Evolutionary conservation across 108 stramenopile species (phyloP).

Genomic region (Cyclotella kingstonii): DNA sequence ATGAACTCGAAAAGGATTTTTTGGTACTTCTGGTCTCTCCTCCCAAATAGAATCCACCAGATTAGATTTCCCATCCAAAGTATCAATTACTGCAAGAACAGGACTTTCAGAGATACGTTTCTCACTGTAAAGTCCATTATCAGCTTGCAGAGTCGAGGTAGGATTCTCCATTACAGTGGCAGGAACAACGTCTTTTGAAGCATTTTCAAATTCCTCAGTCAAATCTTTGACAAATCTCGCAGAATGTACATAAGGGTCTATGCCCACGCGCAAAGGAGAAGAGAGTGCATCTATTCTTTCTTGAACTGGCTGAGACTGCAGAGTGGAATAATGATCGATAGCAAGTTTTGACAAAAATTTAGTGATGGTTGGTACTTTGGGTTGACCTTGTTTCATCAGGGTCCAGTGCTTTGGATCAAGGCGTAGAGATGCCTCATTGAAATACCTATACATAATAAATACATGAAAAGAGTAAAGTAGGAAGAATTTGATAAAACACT

Average conservation of each 20-base stretch:
- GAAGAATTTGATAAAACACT: no score
- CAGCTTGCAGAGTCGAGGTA: no score
- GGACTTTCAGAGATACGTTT: background rate
- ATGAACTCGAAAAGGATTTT: conserved; percentile 84
- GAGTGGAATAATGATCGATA: conserved; percentile 31
- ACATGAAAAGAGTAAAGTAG: no score
- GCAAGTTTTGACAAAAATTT: conserved; percentile 65
- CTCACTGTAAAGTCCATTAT: no score
- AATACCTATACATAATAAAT: conserved; percentile 62
- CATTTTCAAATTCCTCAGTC: conserved; percentile 56
- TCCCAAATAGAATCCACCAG: conserved; percentile 92
- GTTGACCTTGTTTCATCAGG: conserved; percentile 80
- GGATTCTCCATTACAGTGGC: conserved; percentile 14
- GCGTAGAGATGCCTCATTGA: conserved; percentile 85
- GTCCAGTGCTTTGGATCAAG: conserved; percentile 69
- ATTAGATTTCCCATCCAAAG: conserved; percentile 58
- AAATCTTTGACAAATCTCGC: conserved; percentile 79
- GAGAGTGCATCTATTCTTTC: conserved; percentile 13
- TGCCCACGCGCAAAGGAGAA: conserved; percentile 56
- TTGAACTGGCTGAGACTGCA: no score
- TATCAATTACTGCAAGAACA: conserved; percentile 58
- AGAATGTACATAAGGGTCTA: conserved; percentile 80
- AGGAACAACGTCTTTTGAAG: conserved; percentile 41
- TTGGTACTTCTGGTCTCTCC: conserved; percentile 74
- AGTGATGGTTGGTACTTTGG: conserved; percentile 65